These are phyloP conservation scores for Botrytis byssoidea DNA, from an alignment of 2,329 filamentous ascomycete genomes.

Conservation along the genomic window DNA sequence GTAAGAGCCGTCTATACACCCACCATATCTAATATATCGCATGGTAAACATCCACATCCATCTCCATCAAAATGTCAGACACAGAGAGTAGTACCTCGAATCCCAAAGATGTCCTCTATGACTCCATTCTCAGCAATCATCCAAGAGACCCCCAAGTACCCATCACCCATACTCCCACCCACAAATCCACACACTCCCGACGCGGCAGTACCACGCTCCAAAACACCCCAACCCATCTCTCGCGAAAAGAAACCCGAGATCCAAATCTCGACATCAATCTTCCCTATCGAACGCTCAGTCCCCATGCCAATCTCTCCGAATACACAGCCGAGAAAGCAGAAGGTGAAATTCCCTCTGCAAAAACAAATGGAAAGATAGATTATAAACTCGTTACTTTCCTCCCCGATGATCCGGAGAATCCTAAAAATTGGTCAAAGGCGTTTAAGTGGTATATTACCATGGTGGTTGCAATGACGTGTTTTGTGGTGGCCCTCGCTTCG, in stretches of 20 bases:
- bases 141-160: background rate
- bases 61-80: constrained; percentile 2
- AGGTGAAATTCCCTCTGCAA: constrained; percentile 52
- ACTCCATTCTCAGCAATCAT: background rate
- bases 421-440: constrained; percentile 79
- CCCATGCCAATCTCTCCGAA: constrained; percentile 62
- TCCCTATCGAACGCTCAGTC: constrained; percentile 62
- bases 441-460: constrained; percentile 85
- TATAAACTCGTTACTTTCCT: constrained; percentile 70
- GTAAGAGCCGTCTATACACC: background rate
- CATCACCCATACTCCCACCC: background rate
- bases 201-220: constrained; percentile 22
- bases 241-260: constrained; percentile 34
- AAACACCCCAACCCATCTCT: constrained; percentile 14
- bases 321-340: constrained; percentile 60
- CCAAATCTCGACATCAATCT: constrained; percentile 51
- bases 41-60: background rate
- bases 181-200: background rate
- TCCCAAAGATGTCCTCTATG: background rate
- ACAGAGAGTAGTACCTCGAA: constrained; percentile 4
- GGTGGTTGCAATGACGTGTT: constrained; percentile 74
- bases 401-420: constrained; percentile 70
- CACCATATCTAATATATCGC: background rate
- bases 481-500: constrained; percentile 63
- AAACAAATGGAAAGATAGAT: background rate